Conservation (phyloP, 805 yeast genomes). For the Saturnispora sanitii region DNA sequence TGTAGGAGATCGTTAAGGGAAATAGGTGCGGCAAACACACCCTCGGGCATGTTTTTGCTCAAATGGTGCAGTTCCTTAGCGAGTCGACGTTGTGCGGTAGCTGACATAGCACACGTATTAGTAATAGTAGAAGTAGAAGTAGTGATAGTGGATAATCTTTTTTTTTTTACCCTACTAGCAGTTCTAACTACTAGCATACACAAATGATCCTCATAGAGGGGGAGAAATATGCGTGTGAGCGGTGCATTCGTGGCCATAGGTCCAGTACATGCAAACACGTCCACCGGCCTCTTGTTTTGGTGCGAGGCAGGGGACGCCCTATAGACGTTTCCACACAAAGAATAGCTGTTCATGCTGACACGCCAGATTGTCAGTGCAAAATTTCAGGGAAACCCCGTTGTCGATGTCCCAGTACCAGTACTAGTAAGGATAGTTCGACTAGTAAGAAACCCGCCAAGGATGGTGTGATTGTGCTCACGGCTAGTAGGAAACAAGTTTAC, state of each 20-base stretch:
- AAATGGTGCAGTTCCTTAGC: slow-evolving; percentile 86
- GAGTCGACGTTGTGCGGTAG: slow-evolving; percentile 70
- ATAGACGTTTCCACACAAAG: slow-evolving; percentile 47
- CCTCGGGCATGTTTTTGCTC: slow-evolving; percentile 82
- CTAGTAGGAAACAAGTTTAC: slow-evolving; percentile 28
- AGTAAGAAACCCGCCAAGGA: slow-evolving; percentile 4
- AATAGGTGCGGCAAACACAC: slow-evolving; percentile 89
- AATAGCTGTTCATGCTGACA: slow-evolving; percentile 48
- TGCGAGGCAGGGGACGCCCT: slow-evolving; percentile 86
- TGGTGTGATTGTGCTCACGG: slow-evolving; percentile 26
- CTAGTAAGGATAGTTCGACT: slow-evolving; percentile 8
- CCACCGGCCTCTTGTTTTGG: slow-evolving; percentile 70
- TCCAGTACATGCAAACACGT: slow-evolving; percentile 81
- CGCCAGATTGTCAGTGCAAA: slow-evolving; percentile 4
- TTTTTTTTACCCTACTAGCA: too few species aligned
- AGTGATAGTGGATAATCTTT: slow-evolving; percentile 2
- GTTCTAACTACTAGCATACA: too few species aligned
- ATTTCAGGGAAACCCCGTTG: too few species aligned
- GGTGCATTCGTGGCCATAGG: slow-evolving; percentile 89
- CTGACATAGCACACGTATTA: not conserved
- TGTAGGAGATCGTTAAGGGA: slow-evolving; percentile 41
- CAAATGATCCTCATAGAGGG: slow-evolving; percentile 70
- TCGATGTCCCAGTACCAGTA: not conserved
- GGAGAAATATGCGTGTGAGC: slow-evolving; percentile 72
- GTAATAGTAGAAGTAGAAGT: not conserved